Conservation (phyloP, 1,284 basidiomycete genomes). For the Apiotrichum gracile region DNA sequence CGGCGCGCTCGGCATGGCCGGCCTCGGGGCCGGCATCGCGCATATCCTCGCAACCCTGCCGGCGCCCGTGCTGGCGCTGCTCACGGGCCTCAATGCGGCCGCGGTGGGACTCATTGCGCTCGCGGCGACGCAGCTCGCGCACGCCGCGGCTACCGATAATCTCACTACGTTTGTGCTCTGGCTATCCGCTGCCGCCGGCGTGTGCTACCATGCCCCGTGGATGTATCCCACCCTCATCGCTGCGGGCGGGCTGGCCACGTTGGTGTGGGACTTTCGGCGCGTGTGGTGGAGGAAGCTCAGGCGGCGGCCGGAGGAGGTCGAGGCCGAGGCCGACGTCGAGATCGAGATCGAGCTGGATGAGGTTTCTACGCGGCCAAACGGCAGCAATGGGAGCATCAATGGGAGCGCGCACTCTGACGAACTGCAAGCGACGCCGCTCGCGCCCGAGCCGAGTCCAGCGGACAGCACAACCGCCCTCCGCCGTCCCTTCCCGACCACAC, state of each 20-base stretch:
- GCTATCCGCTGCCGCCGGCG: slow-evolving; percentile 50
- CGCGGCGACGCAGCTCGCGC: slow-evolving; percentile 54
- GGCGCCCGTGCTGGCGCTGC: slow-evolving; percentile 52
- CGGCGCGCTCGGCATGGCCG: slow-evolving; percentile 54
- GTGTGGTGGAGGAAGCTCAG: slow-evolving; percentile 2
- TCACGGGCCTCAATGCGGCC: slow-evolving; percentile 57
- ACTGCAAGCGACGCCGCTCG: no score
- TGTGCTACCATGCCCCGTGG: slow-evolving; percentile 54
- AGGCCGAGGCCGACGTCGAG: neutral
- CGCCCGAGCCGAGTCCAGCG: no score
- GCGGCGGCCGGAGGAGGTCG: neutral
- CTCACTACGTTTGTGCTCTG: slow-evolving; percentile 53
- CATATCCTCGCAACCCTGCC: slow-evolving; percentile 52
- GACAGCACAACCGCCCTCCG: neutral
- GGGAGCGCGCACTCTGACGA: no score
- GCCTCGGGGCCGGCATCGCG: slow-evolving; percentile 52
- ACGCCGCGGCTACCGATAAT: slow-evolving; percentile 52
- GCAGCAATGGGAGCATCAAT: neutral
- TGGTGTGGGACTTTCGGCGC: slow-evolving; percentile 37
- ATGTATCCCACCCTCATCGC: slow-evolving; percentile 48
- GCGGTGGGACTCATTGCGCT: slow-evolving; percentile 57
- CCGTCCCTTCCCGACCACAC: neutral
- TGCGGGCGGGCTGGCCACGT: slow-evolving; percentile 36
- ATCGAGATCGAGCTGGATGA: neutral
- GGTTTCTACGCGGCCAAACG: neutral